Evolutionary conservation across 2,329 filamentous ascomycete species (phyloP).

Genomic region (Colletotrichum neosansevieriae): DNA sequence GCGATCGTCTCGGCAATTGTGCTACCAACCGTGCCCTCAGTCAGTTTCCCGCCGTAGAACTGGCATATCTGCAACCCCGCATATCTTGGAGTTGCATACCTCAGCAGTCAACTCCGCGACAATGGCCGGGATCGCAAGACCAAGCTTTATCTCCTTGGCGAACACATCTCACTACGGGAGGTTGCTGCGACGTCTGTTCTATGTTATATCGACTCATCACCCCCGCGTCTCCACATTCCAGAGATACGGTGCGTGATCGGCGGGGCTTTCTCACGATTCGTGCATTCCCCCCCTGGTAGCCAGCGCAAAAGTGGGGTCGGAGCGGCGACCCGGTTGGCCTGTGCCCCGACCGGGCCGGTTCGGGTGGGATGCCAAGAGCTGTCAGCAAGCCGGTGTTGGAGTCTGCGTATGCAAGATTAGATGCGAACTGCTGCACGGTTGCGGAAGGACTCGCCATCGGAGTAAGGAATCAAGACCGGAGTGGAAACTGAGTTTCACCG

Average conservation of each 20-base stretch:
- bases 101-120: not conserved
- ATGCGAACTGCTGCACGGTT: conserved; percentile 8
- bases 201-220: not conserved
- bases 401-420: not conserved
- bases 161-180: not conserved
- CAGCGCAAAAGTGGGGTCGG: too few relatives aligned
- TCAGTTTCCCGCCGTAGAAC: not conserved
- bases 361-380: conserved; percentile 11
- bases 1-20: not conserved
- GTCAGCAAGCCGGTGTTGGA: not conserved
- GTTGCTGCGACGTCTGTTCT: not conserved
- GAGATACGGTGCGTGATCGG: not conserved
- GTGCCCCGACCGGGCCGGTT: conserved; percentile 9
- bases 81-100: conserved; percentile 4
- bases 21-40: not conserved
- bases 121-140: conserved; percentile 5
- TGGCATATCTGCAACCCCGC: conserved; percentile 5
- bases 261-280: not conserved
- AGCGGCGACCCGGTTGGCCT: conserved; percentile 1
- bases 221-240: conserved; percentile 22
- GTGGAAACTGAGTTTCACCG: not conserved
- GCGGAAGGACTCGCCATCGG: not conserved
- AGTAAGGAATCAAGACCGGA: not conserved
- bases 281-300: too few relatives aligned
- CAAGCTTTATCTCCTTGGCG: conserved; percentile 10